These are phyloP conservation scores for Penicillium robsamsonii DNA, from an alignment of 495 filamentous ascomycete species.

Conservation along the genomic window DNA sequence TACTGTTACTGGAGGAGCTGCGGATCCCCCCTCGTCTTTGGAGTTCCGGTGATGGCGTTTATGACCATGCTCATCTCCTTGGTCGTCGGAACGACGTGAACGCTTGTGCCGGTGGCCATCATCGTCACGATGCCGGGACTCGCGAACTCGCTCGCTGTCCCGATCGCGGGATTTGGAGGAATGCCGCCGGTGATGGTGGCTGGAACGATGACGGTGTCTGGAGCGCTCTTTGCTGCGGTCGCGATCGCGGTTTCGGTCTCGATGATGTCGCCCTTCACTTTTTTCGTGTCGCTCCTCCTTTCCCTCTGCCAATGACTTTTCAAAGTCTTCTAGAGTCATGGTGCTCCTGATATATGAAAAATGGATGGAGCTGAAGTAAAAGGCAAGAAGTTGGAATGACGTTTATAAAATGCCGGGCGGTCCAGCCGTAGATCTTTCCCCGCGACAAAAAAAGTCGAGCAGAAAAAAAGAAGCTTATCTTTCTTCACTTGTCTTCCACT, in stretches of 20 bases:
- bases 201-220: slow-evolving; percentile 36
- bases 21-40: slow-evolving; percentile 23
- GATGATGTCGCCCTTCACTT: slow-evolving; percentile 37
- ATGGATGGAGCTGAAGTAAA: slow-evolving; percentile 13
- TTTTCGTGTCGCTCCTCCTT: slow-evolving; percentile 36
- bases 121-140: slow-evolving; percentile 40
- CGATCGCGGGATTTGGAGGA: slow-evolving; percentile 46
- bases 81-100: slow-evolving; percentile 47
- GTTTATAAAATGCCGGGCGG: slow-evolving; percentile 36
- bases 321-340: slow-evolving; percentile 57
- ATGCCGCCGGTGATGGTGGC: slow-evolving; percentile 45
- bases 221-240: slow-evolving; percentile 42
- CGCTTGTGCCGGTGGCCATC: slow-evolving; percentile 55
- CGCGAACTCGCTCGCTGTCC: slow-evolving; percentile 29
- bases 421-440: slow-evolving; percentile 35
- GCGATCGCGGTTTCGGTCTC: slow-evolving; percentile 41
- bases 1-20: slow-evolving; percentile 26
- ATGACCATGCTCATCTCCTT: slow-evolving; percentile 40
- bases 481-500: slow-evolving; percentile 11
- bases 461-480: slow-evolving; percentile 24
- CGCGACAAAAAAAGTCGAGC: slow-evolving; percentile 32
- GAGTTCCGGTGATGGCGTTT: slow-evolving; percentile 37
- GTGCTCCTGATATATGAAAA: slow-evolving; percentile 12
- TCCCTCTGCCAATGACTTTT: slow-evolving; percentile 48
- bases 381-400: slow-evolving; percentile 32